Percentiles rank a stretch among this genome's conserved stretches.
Evolutionary conservation across 768 basidiomycete genomes (phyloP).

Genomic region (Clathrus columnatus): DNA sequence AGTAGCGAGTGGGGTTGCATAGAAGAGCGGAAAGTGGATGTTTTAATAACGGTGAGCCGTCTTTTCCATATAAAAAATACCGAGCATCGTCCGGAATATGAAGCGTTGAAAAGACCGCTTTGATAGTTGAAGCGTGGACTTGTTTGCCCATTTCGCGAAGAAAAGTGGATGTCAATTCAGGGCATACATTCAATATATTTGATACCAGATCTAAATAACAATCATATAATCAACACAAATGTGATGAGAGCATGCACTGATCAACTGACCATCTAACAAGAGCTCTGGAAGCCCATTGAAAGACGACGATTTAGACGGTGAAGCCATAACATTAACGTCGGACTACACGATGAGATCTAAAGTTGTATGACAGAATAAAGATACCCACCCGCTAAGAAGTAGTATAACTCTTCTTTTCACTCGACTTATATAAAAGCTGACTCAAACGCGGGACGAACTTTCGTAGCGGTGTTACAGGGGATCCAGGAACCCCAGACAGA

Average conservation of each 20-base stretch:
- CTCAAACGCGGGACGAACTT: background rate
- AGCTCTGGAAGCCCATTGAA: constrained; percentile 7
- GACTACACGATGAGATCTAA: no score
- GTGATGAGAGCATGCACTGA: background rate
- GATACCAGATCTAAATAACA: constrained; percentile 7
- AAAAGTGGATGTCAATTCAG: constrained; percentile 9
- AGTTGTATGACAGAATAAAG: no score
- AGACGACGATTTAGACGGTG: background rate
- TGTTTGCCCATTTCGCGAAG: constrained; percentile 24
- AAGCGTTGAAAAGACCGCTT: constrained; percentile 24
- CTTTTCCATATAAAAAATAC: constrained; percentile 11
- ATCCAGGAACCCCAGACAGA: background rate
- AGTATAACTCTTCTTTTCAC: no score
- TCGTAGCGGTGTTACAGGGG: background rate
- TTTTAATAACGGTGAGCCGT: constrained; percentile 4
- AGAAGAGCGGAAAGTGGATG: constrained; percentile 21
- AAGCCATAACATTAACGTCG: no score
- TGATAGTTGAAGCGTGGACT: constrained; percentile 24
- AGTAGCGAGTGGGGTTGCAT: constrained; percentile 26
- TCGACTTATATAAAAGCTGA: no score
- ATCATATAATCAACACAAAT: background rate
- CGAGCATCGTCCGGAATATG: constrained; percentile 23
- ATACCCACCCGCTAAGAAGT: no score
- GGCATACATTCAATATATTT: constrained; percentile 3
- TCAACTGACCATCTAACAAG: constrained; percentile 7